phyloP scores from a whole-genome alignment of 805 yeast species.

The Teunomyces cretensis region DNA sequence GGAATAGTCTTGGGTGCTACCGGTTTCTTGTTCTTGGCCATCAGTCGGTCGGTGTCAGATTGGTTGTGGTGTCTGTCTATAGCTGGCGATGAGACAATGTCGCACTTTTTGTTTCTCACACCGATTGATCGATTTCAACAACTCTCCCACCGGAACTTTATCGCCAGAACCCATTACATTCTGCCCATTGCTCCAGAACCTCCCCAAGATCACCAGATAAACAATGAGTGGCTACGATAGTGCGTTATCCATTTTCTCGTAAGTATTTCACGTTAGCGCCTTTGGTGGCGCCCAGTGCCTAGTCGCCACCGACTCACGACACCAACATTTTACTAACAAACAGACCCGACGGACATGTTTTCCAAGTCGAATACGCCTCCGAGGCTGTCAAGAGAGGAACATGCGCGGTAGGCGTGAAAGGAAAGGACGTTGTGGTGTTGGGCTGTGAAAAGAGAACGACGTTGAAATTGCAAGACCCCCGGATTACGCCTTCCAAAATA shows the following conservation, averaged over 20 bases:
- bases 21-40: constrained; percentile 6
- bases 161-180: background rate
- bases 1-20: constrained; percentile 41
- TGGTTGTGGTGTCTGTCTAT: background rate
- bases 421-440: constrained; percentile 80
- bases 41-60: background rate
- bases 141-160: background rate
- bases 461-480: constrained; percentile 90
- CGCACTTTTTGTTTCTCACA: constrained; percentile 1
- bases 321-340: background rate
- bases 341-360: constrained; percentile 98
- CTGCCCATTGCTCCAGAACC: background rate
- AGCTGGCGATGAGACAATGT: constrained; percentile 1
- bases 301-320: constrained; percentile 4
- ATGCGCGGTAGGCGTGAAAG: constrained; percentile 96
- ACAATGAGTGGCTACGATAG: constrained; percentile 98
- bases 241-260: constrained; percentile 96
- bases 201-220: background rate
- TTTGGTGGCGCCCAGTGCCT: background rate
- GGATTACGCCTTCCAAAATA: constrained; percentile 93
- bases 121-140: background rate
- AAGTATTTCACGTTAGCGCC: constrained; percentile 33
- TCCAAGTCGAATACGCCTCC: constrained; percentile 96
- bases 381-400: constrained; percentile 99
- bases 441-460: constrained; percentile 98